Conservation (phyloP, 148 eudicot species). For the Silene latifolia region DNA sequence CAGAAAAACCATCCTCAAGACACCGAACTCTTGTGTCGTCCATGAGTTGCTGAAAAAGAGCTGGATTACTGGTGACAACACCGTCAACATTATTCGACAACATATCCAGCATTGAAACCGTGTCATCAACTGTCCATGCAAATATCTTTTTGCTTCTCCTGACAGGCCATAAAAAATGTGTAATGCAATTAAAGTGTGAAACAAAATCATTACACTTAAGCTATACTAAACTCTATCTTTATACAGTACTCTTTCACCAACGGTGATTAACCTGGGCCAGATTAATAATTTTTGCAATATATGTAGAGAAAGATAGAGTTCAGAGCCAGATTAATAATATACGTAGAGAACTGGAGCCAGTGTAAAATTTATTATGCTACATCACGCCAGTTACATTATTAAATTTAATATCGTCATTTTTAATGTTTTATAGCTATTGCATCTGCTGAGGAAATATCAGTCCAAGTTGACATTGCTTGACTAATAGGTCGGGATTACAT, state of each 20-base stretch:
- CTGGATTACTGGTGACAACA: slow-evolving; percentile 76
- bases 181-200: background rate
- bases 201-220: background rate
- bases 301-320: too few species aligned
- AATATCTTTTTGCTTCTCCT: slow-evolving; percentile 86
- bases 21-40: slow-evolving; percentile 61
- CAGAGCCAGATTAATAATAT: too few species aligned
- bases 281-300: too few species aligned
- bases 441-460: background rate
- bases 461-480: background rate
- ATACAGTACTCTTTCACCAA: too few species aligned
- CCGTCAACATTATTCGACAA: slow-evolving; percentile 64
- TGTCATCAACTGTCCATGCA: slow-evolving; percentile 96
- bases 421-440: background rate
- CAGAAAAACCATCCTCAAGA: slow-evolving; percentile 57
- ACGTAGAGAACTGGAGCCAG: too few species aligned
- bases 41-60: slow-evolving; percentile 66
- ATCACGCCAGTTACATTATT: background rate
- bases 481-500: background rate
- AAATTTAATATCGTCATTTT: too few species aligned
- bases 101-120: slow-evolving; percentile 64
- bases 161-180: slow-evolving; percentile 20
- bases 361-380: background rate
- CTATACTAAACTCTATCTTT: background rate
- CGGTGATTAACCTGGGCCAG: too few species aligned